phyloP scores from a whole-genome alignment of 176 grass and related monocot genomes.

The Musa beccarii region DNA sequence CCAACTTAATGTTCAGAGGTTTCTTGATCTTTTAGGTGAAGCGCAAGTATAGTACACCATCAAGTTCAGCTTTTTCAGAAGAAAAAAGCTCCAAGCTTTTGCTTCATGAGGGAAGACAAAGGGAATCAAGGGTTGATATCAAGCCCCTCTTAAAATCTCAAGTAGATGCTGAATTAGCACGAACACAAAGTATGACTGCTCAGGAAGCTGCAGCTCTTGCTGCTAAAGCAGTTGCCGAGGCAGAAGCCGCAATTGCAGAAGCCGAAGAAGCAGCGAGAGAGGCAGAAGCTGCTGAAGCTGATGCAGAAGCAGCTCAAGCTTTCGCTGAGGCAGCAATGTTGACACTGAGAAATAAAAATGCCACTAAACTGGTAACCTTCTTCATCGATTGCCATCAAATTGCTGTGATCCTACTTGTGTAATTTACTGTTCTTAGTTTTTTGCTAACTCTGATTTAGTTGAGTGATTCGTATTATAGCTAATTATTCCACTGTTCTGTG shows the following conservation, averaged over 20 bases:
- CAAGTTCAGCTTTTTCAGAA: slow-evolving; percentile 25
- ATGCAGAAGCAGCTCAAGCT: slow-evolving; percentile 55
- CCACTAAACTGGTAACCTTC: slow-evolving; percentile 32
- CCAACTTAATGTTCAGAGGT: neutral
- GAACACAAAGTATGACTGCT: slow-evolving; percentile 42
- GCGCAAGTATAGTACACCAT: slow-evolving; percentile 67
- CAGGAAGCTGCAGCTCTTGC: slow-evolving; percentile 73
- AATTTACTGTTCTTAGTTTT: no score
- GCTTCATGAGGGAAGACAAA: slow-evolving; percentile 22
- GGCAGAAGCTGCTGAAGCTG: slow-evolving; percentile 63
- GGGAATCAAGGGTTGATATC: slow-evolving; percentile 23
- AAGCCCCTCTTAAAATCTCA: slow-evolving; percentile 39
- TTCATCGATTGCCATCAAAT: neutral
- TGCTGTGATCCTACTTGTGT: no score
- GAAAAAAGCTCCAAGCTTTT: slow-evolving; percentile 31
- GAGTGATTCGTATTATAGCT: no score
- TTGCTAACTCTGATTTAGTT: no score
- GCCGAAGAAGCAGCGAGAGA: slow-evolving; percentile 69
- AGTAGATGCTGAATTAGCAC: slow-evolving; percentile 53
- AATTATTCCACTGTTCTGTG: no score
- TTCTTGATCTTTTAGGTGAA: slow-evolving; percentile 46
- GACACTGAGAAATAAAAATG: slow-evolving; percentile 52
- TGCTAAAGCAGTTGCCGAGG: slow-evolving; percentile 78
- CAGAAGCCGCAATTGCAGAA: slow-evolving; percentile 59
- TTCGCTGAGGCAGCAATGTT: slow-evolving; percentile 56